A percentile compares a stretch with the other conserved stretches of the same genome.
Evolutionary conservation across 179 eudicot genomes (phyloP).

Genomic region (Pouteria campechiana): DNA sequence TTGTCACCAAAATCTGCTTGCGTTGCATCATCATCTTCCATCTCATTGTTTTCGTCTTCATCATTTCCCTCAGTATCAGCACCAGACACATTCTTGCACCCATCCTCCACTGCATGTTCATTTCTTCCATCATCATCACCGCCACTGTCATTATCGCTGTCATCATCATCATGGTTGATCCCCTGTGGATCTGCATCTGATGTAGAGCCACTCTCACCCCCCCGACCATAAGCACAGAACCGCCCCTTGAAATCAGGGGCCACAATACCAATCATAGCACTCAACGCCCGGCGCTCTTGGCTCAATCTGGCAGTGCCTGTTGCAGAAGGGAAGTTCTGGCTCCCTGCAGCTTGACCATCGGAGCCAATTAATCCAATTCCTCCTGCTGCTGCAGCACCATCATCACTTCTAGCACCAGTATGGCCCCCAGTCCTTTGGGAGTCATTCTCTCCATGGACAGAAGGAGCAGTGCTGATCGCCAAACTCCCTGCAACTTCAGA

Average conservation of each 20-base stretch:
- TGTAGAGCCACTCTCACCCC: slow-evolving; percentile 20
- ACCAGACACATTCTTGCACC: slow-evolving; percentile 29
- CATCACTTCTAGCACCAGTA: too few species aligned
- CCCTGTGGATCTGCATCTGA: slow-evolving; percentile 56
- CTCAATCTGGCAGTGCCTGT: slow-evolving; percentile 17
- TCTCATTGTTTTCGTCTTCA: slow-evolving; percentile 11
- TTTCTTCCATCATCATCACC: too few species aligned
- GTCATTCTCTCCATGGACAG: slow-evolving; percentile 28
- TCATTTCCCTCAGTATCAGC: slow-evolving; percentile 45
- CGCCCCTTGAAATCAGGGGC: slow-evolving; percentile 74
- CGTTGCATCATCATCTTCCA: slow-evolving; percentile 50
- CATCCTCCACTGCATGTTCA: slow-evolving; percentile 9
- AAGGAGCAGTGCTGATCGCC: slow-evolving; percentile 76
- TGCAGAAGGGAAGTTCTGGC: slow-evolving; percentile 30
- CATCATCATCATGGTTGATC: slow-evolving; percentile 17
- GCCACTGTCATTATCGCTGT: slow-evolving; percentile 19
- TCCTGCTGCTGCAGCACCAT: slow-evolving; percentile 13
- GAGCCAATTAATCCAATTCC: slow-evolving; percentile 41
- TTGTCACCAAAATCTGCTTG: slow-evolving; percentile 65
- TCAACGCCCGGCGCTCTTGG: slow-evolving; percentile 46
- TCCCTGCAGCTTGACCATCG: slow-evolving; percentile 42
- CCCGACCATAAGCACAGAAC: slow-evolving; percentile 41
- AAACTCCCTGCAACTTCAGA: slow-evolving; percentile 93
- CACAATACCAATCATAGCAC: slow-evolving; percentile 77
- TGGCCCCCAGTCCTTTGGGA: too few species aligned